Conservation (phyloP, 2,329 filamentous ascomycete species). For the Colletotrichum ledebouriae region DNA sequence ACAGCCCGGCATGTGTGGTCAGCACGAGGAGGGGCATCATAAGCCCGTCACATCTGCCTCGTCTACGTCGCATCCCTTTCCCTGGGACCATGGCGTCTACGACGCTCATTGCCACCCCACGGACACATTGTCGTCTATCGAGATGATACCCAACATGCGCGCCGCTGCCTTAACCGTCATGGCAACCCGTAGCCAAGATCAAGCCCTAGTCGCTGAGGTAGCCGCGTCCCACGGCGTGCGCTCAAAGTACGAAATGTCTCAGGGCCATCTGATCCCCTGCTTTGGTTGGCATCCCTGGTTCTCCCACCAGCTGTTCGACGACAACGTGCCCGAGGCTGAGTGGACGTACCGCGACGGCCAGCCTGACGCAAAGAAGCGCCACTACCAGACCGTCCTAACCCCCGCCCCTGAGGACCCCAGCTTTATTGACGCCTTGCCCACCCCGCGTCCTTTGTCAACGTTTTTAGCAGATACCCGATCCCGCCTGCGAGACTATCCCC, state of each 20-base stretch:
- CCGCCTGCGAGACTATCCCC: constrained; percentile 69
- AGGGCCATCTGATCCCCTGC: constrained; percentile 67
- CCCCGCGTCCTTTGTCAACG: constrained; percentile 70
- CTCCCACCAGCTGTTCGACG: constrained; percentile 80
- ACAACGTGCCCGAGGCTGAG: constrained; percentile 53
- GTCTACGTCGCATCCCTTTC: constrained; percentile 59
- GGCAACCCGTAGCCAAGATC: constrained; percentile 82
- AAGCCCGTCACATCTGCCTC: constrained; percentile 18
- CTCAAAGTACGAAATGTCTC: constrained; percentile 42
- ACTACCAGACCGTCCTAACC: constrained; percentile 76
- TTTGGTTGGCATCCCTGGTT: constrained; percentile 95
- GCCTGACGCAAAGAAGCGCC: constrained; percentile 60
- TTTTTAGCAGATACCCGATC: constrained; percentile 69
- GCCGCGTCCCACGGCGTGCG: constrained; percentile 68
- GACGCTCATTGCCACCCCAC: constrained; percentile 90
- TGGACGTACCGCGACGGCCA: constrained; percentile 53
- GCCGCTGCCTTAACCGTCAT: constrained; percentile 78
- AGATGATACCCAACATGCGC: constrained; percentile 73
- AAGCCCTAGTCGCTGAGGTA: constrained; percentile 76
- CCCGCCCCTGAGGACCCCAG: constrained; percentile 58
- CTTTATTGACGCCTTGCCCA: constrained; percentile 67
- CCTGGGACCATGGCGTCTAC: constrained; percentile 79
- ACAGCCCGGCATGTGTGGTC: constrained; percentile 36
- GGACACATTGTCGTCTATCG: constrained; percentile 76
- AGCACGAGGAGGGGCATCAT: constrained; percentile 20